Percentiles rank a stretch among this genome's conserved stretches.
These are phyloP conservation scores for Colletotrichum coccodes DNA, from an alignment of 2,329 filamentous ascomycete genomes.

Conservation along the genomic window DNA sequence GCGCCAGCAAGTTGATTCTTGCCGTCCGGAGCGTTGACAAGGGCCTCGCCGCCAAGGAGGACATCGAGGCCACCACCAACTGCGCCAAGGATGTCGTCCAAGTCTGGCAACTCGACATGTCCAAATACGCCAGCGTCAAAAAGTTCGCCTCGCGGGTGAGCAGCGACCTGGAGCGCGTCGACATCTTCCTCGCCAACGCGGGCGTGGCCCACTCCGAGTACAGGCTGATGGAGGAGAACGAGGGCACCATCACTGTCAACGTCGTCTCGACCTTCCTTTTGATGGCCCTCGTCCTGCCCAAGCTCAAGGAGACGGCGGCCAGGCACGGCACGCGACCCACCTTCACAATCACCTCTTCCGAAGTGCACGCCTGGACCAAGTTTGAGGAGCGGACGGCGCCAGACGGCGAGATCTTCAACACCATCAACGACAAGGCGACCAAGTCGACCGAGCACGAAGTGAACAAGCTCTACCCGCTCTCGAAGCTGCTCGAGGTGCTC, in stretches of 20 bases:
- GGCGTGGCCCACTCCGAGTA: slow-evolving; percentile 49
- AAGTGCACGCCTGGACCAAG: slow-evolving; percentile 38
- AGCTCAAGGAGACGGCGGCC: slow-evolving; percentile 52
- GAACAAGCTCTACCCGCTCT: slow-evolving; percentile 38
- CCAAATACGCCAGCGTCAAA: slow-evolving; percentile 55
- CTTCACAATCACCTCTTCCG: slow-evolving; percentile 41
- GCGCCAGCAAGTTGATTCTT: slow-evolving; percentile 32
- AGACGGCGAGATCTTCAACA: slow-evolving; percentile 41
- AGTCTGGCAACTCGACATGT: slow-evolving; percentile 62
- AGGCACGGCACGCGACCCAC: slow-evolving; percentile 35
- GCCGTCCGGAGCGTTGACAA: slow-evolving; percentile 35
- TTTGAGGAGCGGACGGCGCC: slow-evolving; percentile 41
- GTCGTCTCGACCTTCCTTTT: slow-evolving; percentile 63
- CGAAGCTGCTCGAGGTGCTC: slow-evolving; percentile 45
- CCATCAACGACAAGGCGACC: slow-evolving; percentile 38
- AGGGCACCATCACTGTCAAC: slow-evolving; percentile 62
- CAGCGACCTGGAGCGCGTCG: slow-evolving; percentile 50
- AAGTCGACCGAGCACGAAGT: slow-evolving; percentile 13
- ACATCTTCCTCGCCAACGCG: slow-evolving; percentile 55
- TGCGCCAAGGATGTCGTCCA: slow-evolving; percentile 44
- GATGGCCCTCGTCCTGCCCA: slow-evolving; percentile 59
- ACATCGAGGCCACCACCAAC: slow-evolving; percentile 44
- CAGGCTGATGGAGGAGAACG: slow-evolving; percentile 52
- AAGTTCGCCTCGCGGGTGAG: slow-evolving; percentile 51
- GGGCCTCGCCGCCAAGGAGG: slow-evolving; percentile 43